These are phyloP conservation scores for Takakia lepidozioides DNA, from an alignment of 225 moss, liverwort and hornwort genomes.

Conservation along the genomic window DNA sequence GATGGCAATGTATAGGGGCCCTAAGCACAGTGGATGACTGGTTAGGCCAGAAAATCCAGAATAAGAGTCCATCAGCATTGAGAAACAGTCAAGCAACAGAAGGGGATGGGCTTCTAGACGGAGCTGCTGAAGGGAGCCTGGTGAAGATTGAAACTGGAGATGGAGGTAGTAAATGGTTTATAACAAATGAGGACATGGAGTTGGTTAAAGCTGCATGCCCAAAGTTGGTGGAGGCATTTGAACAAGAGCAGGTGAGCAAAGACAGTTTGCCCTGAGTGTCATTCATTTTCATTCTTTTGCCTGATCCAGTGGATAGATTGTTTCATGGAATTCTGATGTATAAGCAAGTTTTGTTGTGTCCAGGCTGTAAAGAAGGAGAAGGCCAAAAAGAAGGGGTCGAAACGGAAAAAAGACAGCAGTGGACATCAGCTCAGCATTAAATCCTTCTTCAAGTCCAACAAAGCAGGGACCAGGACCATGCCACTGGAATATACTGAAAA, in stretches of 20 bases:
- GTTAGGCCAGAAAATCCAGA: constrained; percentile 12
- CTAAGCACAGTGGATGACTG: constrained; percentile 9
- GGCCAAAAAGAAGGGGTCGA: constrained; percentile 7
- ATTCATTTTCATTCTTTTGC: background rate
- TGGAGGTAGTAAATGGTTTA: constrained; percentile 9
- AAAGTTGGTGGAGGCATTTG: constrained; percentile 19
- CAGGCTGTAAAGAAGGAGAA: constrained; percentile 18
- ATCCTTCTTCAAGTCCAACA: constrained; percentile 10
- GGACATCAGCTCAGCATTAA: constrained; percentile 11
- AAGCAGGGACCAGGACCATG: no score
- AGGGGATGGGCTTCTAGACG: background rate
- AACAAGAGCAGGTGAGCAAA: constrained; percentile 26
- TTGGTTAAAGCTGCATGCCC: constrained; percentile 40
- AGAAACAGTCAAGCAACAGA: background rate
- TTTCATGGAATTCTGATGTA: background rate
- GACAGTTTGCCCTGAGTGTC: background rate
- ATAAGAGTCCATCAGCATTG: background rate
- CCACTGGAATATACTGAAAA: no score
- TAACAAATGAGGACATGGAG: constrained; percentile 26
- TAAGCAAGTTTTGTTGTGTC: background rate
- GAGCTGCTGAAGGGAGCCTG: background rate
- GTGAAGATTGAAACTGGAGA: background rate
- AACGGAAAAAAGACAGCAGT: constrained; percentile 11
- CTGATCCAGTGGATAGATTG: background rate
- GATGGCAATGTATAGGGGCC: constrained; percentile 21